Conservation (phyloP, 1,284 basidiomycete species). For the Cryptococcus maquisensis region DNA sequence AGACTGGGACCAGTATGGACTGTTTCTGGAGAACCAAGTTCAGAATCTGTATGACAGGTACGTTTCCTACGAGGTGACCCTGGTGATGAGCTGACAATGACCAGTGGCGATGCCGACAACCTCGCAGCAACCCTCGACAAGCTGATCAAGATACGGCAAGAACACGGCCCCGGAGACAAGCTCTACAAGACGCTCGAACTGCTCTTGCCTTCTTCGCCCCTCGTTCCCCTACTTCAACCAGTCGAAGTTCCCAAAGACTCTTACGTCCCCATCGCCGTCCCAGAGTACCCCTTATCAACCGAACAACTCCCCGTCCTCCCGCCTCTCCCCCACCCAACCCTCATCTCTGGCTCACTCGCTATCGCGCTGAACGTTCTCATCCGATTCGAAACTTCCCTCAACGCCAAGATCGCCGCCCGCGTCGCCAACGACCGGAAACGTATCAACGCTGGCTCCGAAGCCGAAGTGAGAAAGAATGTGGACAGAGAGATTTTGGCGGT, state of each 20-base stretch:
- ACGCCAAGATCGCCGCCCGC: constrained; percentile 58
- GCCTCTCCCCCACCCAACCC: constrained; percentile 48
- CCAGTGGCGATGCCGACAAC: constrained; percentile 69
- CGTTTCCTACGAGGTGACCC: constrained; percentile 18
- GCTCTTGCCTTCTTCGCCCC: constrained; percentile 69
- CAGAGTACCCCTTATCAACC: constrained; percentile 61
- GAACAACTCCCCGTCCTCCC: constrained; percentile 51
- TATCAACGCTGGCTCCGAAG: constrained; percentile 63
- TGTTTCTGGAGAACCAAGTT: constrained; percentile 56
- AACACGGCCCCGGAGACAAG: constrained; percentile 62
- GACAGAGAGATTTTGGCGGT: constrained; percentile 45
- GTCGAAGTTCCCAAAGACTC: constrained; percentile 57
- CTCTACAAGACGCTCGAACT: constrained; percentile 63
- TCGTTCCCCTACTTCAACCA: constrained; percentile 61
- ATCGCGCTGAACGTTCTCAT: constrained; percentile 48
- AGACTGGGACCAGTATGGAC: constrained; percentile 61
- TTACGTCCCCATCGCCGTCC: constrained; percentile 40
- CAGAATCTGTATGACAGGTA: constrained; percentile 60
- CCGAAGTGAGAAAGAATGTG: constrained; percentile 61
- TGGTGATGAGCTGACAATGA: constrained; percentile 1
- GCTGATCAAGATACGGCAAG: constrained; percentile 61
- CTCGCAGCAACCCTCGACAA: constrained; percentile 76
- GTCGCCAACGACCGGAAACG: constrained; percentile 70
- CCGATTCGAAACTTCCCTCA: constrained; percentile 60
- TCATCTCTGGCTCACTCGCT: constrained; percentile 50